Base-by-base conservation (phyloP, 345 rosid species). In the Turritis glabra region DNA sequence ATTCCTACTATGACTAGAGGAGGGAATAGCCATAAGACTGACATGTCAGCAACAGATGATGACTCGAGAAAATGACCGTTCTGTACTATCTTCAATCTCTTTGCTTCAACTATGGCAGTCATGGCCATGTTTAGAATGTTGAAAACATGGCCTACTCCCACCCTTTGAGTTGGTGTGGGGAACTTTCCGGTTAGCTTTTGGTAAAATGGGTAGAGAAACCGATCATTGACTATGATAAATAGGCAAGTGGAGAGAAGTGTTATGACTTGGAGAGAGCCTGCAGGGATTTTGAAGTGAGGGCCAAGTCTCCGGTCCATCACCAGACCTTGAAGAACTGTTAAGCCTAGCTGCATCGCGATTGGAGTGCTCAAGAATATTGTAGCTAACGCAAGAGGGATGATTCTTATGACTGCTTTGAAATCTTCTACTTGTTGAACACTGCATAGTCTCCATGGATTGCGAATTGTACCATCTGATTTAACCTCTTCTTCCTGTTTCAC, bases 391-490 rank as follows among this genome's bases (percentile, higher is more conserved):
- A 84, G 67, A 27, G 88, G 93, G 13, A 81, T 67, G 37, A 86
- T 81, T 69, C 73, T 84, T 7, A 88, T 37, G 5, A 90, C 69
- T 9, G 75, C 64, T 67, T 90, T 90, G 25, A 88, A 80, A 76
- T 88, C 89, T 71, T 90, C 93, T 30, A 86, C 91, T 78, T 88
- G 85, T 46, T 75, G 22, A 61, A 75, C 79, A 2, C 85, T 69
- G 76, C 91, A 84, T 29, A 90, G 48, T 53, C 85, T 84, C 91
- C 91, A 87, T 8, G 68, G 76, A 33, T 68, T 85, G 3, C 72
- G 60, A 5, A 80, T 54, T 21, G 81, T 64, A 7, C 83, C 87
- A 2, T 84, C 85, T 46, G 66, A 41, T 40, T 64, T 55, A 0
- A 69, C 48, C 17, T 85, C 89, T 1, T 79, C 84, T 60, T 81